Base-by-base conservation (phyloP, 2,329 filamentous ascomycete genomes). In the Alternaria burnsii region DNA sequence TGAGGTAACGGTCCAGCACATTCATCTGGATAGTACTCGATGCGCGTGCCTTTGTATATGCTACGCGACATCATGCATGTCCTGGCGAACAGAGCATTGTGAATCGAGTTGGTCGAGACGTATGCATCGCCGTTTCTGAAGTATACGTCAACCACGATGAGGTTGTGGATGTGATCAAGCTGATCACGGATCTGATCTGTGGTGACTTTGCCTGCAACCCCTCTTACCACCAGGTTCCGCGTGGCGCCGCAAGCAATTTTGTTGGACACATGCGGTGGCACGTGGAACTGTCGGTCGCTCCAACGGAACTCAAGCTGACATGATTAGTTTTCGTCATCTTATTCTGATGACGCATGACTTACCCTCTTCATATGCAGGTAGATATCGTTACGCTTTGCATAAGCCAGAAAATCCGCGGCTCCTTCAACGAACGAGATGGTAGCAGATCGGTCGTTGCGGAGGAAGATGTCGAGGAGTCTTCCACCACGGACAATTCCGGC, bases 101-200 rank as follows among this genome's bases (percentile, higher is more conserved):
- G 85, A 10, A 96, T 85, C 0, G 91, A 93, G 76, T 94, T 96
- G 8, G 89, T 92, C 56, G 86, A 88, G 65, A 96, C 87, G 75
- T 87, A 87, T 59, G 86, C 90, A 75, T 88, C 86, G 4, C 83
- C 83, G 18, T 83, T 81, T 3, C 79, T 77, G 75, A 91, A 89
- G 52, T 66, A 64, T 44, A 95, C 80, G 43, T 85, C 85, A 70
- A 95, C 83, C 11, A 96, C 85, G 22, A 89, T 82, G 1, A 96
- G 83, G 63, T 92, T 91, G 80, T 94, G 89, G 61, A 96, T 94
- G 74, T 96, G 92, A 24, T 93, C 89, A 38, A 95, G 83, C 69
- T 96, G 91, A 5, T 89, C 84, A 11, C 90, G 87, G 64, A 96
- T 87, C 16, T 80, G 78, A 8, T 86, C 79, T 66, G 89, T 89